Conservation (phyloP, 1,139 yeast species). For the Lodderomyces margitis region DNA sequence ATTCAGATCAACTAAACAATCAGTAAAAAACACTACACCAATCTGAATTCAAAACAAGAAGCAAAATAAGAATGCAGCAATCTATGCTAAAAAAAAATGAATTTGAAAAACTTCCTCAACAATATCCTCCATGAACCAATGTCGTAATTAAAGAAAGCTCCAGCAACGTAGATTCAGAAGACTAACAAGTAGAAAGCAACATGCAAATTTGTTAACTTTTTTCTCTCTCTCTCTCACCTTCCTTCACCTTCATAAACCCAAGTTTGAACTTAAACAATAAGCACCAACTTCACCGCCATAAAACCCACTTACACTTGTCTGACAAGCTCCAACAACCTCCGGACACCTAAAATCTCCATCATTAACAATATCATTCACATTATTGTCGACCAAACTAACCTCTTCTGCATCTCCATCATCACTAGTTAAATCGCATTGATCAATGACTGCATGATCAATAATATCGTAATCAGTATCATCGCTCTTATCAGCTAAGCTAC, state of each 20-base stretch:
- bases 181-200: too few species aligned
- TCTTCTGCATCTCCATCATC: background rate
- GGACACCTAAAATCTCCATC: too few species aligned
- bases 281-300: too few species aligned
- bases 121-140: too few species aligned
- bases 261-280: background rate
- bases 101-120: background rate
- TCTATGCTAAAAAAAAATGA: background rate
- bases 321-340: too few species aligned
- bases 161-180: too few species aligned
- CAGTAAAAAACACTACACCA: background rate
- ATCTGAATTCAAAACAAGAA: background rate
- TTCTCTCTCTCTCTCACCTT: too few species aligned
- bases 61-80: background rate
- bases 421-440: background rate
- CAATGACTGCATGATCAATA: background rate
- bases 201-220: too few species aligned
- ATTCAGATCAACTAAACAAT: background rate
- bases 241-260: background rate
- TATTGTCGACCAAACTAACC: background rate
- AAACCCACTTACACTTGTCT: too few species aligned
- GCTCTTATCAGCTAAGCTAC: background rate
- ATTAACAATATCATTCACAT: too few species aligned
- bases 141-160: too few species aligned
- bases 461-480: constrained; percentile 1